Base-by-base conservation (phyloP, 78 protist species). In the Thecamonas trahens region DNA sequence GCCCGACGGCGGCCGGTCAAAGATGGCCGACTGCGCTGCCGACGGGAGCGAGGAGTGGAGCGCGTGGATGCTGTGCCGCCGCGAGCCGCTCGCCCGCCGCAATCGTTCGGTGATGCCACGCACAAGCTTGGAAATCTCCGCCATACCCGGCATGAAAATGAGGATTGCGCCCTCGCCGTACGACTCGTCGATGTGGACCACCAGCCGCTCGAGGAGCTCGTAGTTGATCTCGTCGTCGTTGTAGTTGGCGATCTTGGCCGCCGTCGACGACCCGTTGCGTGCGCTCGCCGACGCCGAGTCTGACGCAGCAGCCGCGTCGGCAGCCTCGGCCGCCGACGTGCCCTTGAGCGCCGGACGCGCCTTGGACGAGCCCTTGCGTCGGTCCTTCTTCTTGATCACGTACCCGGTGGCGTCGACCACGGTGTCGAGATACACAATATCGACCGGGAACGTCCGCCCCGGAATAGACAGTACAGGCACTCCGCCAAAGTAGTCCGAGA, bases 91-190 rank as follows among this genome's bases (percentile, higher is more conserved):
- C n/a, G n/a, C n/a, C n/a, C n/a, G n/a, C n/a, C n/a, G n/a, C n/a
- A n/a, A n/a, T n/a, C n/a, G n/a, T n/a, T n/a, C n/a, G n/a, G n/a
- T n/a, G n/a, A n/a, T n/a, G n/a, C n/a, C n/a, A n/a, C n/a, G n/a
- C n/a, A n/a, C n/a, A n/a, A n/a, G n/a, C n/a, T 22, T 17, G 45
- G 1, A 29, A 53, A 89, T 89, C 60, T 81, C 86, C 6, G 34
- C 62, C 73, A 74, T 38, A 15, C 93, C 93, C 6, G 89, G 93
- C 37, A 88, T 60, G 57, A 88, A 88, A 20, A 83, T 55, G 15
- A 88, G 74, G 26, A 88, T 69, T 3, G 85, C 85, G 2, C 89
- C 83, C 7, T 26, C 76, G 28, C n/a, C 42, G 17, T 13, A 2
- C 2, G 0, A 1, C 35, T 24, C 26, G 54, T n/a, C 7, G 61